Evolutionary conservation across 148 eudicot species (phyloP).

Genomic region (Heliamphora exappendiculata): DNA sequence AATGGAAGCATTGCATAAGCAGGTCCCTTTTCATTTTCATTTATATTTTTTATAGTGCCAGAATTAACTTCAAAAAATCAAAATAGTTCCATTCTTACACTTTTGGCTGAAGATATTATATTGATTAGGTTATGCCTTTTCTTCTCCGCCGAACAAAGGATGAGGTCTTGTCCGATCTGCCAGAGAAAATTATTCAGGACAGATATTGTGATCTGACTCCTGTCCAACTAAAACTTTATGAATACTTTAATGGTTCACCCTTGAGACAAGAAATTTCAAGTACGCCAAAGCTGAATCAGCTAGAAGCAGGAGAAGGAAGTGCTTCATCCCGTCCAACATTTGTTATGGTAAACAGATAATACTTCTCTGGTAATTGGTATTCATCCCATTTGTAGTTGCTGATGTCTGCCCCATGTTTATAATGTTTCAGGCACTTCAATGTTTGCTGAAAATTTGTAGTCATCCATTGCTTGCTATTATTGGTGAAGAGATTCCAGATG

Average conservation of each 20-base stretch:
- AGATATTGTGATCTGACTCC: slow-evolving; percentile 96
- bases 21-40: slow-evolving; percentile 23
- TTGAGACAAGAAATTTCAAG: slow-evolving; percentile 78
- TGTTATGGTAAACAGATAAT: slow-evolving; percentile 48
- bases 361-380: background rate
- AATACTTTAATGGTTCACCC: slow-evolving; percentile 82
- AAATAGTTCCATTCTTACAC: background rate
- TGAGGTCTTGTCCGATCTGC: slow-evolving; percentile 95
- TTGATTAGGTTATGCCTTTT: slow-evolving; percentile 82
- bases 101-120: slow-evolving; percentile 10
- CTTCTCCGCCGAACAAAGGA: slow-evolving; percentile 93
- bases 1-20: slow-evolving; percentile 99
- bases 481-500: slow-evolving; percentile 61
- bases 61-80: background rate
- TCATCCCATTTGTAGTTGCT: slow-evolving; percentile 9
- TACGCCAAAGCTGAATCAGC: slow-evolving; percentile 53
- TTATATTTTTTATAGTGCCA: background rate
- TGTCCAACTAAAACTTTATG: slow-evolving; percentile 86
- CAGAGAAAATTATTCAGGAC: slow-evolving; percentile 98
- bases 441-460: slow-evolving; percentile 92
- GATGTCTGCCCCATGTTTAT: slow-evolving; percentile 2
- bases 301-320: slow-evolving; percentile 48
- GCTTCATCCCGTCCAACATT: slow-evolving; percentile 71
- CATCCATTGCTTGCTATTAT: slow-evolving; percentile 92
- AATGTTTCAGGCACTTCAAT: slow-evolving; percentile 70